Percentiles rank a stretch among this genome's conserved stretches.
Evolutionary conservation across 2,329 filamentous ascomycete species (phyloP).

Genomic region (Ophiostoma piceae): DNA sequence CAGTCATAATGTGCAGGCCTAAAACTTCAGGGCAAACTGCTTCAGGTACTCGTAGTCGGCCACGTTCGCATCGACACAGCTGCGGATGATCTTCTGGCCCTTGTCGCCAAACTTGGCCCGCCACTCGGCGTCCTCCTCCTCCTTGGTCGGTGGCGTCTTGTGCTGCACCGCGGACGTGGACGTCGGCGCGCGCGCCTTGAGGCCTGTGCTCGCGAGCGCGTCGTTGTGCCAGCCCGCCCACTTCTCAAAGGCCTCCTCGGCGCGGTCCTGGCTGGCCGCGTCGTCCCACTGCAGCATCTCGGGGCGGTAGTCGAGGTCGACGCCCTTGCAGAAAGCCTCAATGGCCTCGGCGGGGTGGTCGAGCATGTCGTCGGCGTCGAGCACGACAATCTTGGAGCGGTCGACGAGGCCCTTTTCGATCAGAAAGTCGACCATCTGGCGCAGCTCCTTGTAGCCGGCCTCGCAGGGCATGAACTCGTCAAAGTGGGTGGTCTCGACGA

Average conservation of each 20-base stretch:
- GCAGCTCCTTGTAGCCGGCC: slow-evolving; percentile 85
- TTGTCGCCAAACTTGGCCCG: slow-evolving; percentile 66
- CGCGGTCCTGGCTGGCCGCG: slow-evolving; percentile 63
- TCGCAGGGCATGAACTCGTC: slow-evolving; percentile 80
- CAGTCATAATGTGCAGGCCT: slow-evolving; percentile 23
- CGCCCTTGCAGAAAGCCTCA: slow-evolving; percentile 72
- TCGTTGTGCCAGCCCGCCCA: slow-evolving; percentile 98
- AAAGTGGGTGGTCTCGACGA: slow-evolving; percentile 78
- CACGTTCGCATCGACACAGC: slow-evolving; percentile 66
- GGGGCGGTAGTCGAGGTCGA: slow-evolving; percentile 68
- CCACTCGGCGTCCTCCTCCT: slow-evolving; percentile 68
- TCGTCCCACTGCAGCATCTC: slow-evolving; percentile 83
- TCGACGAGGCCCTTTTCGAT: slow-evolving; percentile 64
- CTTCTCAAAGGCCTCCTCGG: slow-evolving; percentile 79
- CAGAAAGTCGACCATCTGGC: slow-evolving; percentile 81
- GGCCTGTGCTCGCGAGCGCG: slow-evolving; percentile 72
- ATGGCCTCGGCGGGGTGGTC: slow-evolving; percentile 75
- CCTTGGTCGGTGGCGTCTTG: slow-evolving; percentile 41
- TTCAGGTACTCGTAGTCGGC: slow-evolving; percentile 77
- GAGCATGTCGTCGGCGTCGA: slow-evolving; percentile 91
- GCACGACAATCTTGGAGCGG: slow-evolving; percentile 67
- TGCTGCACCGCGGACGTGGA: slow-evolving; percentile 34
- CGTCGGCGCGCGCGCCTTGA: slow-evolving; percentile 61
- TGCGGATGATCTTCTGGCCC: slow-evolving; percentile 62
- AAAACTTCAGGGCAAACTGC: slow-evolving; percentile 64